These are phyloP conservation scores for Ceratocystis eucalypticola DNA, from an alignment of 2,329 filamentous ascomycete genomes.

Conservation along the genomic window DNA sequence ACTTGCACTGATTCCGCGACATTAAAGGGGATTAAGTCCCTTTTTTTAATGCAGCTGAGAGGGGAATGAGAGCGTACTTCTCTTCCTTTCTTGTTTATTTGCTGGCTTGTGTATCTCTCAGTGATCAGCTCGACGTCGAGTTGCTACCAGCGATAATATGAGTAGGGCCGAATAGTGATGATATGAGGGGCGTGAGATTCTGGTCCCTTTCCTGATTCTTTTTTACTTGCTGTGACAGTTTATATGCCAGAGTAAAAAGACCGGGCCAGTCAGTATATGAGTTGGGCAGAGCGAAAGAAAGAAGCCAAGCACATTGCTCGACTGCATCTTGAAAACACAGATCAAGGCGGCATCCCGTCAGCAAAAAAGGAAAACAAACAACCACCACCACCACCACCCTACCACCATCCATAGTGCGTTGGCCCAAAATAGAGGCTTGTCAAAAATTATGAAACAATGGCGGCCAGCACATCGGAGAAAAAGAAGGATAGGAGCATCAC, in stretches of 20 bases:
- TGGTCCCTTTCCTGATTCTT: neutral
- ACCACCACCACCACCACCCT: neutral
- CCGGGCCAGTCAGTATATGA: too few relatives aligned
- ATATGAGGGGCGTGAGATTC: neutral
- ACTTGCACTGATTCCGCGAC: constrained; percentile 3
- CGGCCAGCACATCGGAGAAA: constrained; percentile 2
- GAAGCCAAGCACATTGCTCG: too few relatives aligned
- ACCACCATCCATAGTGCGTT: neutral
- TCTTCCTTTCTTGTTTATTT: neutral
- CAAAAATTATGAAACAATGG: constrained; percentile 7
- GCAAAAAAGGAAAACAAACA: neutral
- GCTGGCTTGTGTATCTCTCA: neutral
- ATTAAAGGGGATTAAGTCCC: neutral
- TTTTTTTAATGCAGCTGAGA: constrained; percentile 3
- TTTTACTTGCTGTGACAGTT: neutral
- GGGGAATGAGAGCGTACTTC: neutral
- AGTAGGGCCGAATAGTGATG: constrained; percentile 3
- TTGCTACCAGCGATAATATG: neutral
- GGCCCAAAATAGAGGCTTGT: neutral
- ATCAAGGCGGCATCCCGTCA: too few relatives aligned
- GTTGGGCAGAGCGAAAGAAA: too few relatives aligned
- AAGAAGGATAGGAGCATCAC: neutral
- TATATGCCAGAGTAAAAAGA: too few relatives aligned
- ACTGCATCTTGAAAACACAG: too few relatives aligned
- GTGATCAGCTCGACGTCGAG: neutral